Percentiles rank a stretch among this genome's conserved stretches.
Evolutionary conservation across 805 yeast genomes (phyloP).

Genomic region (Candida tallmaniae): DNA sequence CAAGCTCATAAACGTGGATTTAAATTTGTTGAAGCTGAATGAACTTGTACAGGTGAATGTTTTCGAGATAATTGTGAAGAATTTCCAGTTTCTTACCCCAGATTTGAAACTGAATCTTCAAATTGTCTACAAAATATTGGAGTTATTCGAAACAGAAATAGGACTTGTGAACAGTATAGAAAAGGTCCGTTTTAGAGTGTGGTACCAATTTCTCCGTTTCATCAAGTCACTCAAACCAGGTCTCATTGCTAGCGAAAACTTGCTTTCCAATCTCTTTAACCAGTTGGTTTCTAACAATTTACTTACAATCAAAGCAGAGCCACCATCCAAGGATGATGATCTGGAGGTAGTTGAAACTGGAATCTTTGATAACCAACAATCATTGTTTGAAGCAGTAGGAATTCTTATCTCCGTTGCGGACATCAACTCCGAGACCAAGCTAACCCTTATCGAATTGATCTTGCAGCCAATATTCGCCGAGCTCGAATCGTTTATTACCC

Average conservation of each 20-base stretch:
- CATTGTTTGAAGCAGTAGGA: conserved; percentile 84
- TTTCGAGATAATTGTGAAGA: conserved; percentile 82
- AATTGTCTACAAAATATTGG: conserved; percentile 59
- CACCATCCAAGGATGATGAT: conserved; percentile 53
- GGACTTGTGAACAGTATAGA: conserved; percentile 75
- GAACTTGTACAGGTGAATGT: conserved; percentile 78
- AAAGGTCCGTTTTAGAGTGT: conserved; percentile 77
- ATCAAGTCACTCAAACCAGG: conserved; percentile 68
- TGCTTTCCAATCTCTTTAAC: conserved; percentile 53
- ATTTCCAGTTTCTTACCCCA: conserved; percentile 56
- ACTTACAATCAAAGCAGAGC: conserved; percentile 57
- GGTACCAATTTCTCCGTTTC: conserved; percentile 86
- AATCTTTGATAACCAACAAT: conserved; percentile 71
- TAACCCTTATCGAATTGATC: conserved; percentile 54
- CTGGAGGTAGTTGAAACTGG: conserved; percentile 43
- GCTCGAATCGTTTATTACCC: conserved; percentile 53
- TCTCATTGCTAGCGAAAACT: conserved; percentile 36
- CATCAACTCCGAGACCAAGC: conserved; percentile 26
- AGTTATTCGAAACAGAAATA: conserved; percentile 71
- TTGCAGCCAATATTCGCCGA: conserved; percentile 72
- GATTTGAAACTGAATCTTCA: conserved; percentile 11
- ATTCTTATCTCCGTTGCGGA: conserved; percentile 53
- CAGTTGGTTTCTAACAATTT: conserved; percentile 50
- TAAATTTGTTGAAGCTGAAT: conserved; percentile 54
- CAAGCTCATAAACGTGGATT: conserved; percentile 45